phyloP scores from a whole-genome alignment of 768 basidiomycete species.

The Amyloporia xantha region DNA sequence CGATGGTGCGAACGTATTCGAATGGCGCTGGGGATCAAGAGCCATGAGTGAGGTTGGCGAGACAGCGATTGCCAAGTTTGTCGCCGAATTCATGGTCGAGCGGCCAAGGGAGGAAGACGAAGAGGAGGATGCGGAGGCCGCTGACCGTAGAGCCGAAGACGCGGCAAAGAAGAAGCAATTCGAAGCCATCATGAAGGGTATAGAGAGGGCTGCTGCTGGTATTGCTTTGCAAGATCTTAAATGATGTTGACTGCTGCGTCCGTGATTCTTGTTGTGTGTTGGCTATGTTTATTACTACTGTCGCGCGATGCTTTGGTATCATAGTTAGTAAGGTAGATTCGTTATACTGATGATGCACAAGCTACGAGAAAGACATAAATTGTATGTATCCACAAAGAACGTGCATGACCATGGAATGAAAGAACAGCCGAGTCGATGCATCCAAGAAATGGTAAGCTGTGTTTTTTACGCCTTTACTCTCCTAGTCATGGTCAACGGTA shows the following conservation, averaged over 20 bases:
- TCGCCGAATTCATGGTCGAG: constrained; percentile 74
- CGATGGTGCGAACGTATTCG: constrained; percentile 39
- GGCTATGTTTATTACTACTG: background rate
- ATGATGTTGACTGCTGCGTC: background rate
- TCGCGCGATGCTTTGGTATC: too few species aligned
- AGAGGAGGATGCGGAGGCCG: constrained; percentile 15
- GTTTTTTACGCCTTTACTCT: background rate
- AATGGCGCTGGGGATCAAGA: constrained; percentile 85
- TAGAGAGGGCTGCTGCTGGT: constrained; percentile 62
- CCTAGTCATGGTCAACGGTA: constrained; percentile 12
- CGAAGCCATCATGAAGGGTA: constrained; percentile 44
- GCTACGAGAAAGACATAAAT: too few species aligned
- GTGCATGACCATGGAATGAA: too few species aligned
- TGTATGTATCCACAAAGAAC: too few species aligned
- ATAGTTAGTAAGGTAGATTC: too few species aligned
- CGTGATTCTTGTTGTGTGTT: background rate
- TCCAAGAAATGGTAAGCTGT: too few species aligned
- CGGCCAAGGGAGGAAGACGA: constrained; percentile 15
- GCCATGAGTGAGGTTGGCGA: constrained; percentile 84
- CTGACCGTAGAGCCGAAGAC: constrained; percentile 15
- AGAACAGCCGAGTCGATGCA: too few species aligned
- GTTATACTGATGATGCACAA: too few species aligned
- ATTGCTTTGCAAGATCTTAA: constrained; percentile 33
- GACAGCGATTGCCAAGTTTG: constrained; percentile 61
- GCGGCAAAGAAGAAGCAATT: constrained; percentile 27